Conservation (phyloP, 306 rosid genomes). For the Malus sieversii region DNA sequence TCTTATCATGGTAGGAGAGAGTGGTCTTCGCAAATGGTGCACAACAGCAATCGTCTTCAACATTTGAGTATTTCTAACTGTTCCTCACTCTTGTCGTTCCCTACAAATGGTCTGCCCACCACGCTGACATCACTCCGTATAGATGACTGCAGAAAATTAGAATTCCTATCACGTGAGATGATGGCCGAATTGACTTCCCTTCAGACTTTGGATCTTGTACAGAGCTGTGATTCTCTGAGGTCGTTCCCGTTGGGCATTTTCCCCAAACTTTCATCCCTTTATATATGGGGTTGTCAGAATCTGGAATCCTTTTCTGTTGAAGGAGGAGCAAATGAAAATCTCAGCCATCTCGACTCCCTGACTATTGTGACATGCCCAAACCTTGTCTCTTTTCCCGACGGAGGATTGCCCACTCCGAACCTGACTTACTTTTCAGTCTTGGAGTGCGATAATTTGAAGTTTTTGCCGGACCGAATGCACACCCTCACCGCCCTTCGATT, state of each 20-base stretch:
- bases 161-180: neutral
- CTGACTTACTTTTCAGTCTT: neutral
- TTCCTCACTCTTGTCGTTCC: neutral
- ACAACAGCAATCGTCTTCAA: neutral
- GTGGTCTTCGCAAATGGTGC: neutral
- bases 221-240: neutral
- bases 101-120: neutral
- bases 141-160: neutral
- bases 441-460: neutral
- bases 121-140: neutral
- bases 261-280: neutral
- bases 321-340: neutral
- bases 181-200: neutral
- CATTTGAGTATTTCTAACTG: rapidly evolving
- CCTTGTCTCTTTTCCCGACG: conserved; percentile 19
- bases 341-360: neutral
- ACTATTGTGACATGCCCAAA: conserved; percentile 21
- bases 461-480: neutral
- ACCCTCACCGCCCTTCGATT: neutral
- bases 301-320: conserved; percentile 21
- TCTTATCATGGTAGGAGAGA: neutral
- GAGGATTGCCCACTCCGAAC: conserved; percentile 24
- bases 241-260: neutral
- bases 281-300: neutral
- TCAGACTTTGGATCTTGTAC: rapidly evolving